Percentiles rank a stretch among this genome's conserved stretches.
Conservation (phyloP, 257 asterid species). For the Galeopsis tetrahit region DNA sequence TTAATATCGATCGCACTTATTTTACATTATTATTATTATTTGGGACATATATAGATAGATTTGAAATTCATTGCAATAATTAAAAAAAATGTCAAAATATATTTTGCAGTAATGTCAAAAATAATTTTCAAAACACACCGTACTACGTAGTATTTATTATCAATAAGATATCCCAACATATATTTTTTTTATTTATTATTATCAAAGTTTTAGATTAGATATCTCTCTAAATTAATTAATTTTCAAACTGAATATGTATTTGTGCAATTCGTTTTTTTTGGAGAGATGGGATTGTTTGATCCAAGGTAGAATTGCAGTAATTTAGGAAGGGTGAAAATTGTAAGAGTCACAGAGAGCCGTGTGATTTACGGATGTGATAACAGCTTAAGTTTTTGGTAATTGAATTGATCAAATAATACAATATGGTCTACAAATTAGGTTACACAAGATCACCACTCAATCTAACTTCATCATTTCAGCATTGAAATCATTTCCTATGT, state of each 20-base stretch:
- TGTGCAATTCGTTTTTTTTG: neutral
- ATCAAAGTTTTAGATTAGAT: too few relatives aligned
- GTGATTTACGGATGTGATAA: conserved; percentile 29
- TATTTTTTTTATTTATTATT: too few relatives aligned
- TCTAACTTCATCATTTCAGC: conserved; percentile 26
- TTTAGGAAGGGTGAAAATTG: neutral
- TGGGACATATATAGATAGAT: neutral
- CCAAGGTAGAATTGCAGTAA: neutral
- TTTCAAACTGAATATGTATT: too few relatives aligned
- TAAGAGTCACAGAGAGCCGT: conserved; percentile 27
- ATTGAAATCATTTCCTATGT: neutral
- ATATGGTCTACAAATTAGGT: conserved; percentile 33
- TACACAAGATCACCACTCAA: conserved; percentile 15
- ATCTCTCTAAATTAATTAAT: too few relatives aligned
- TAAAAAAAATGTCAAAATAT: neutral
- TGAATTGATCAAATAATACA: neutral
- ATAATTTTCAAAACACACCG: neutral
- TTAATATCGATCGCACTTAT: neutral
- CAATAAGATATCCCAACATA: neutral
- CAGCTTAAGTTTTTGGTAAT: conserved; percentile 3
- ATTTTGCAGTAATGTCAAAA: neutral
- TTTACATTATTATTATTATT: neutral
- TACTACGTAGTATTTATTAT: too few relatives aligned
- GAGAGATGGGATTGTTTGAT: conserved; percentile 12
- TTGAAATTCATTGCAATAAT: neutral